These are phyloP conservation scores for Rosa persica DNA, from an alignment of 306 rosid species.

Conservation along the genomic window DNA sequence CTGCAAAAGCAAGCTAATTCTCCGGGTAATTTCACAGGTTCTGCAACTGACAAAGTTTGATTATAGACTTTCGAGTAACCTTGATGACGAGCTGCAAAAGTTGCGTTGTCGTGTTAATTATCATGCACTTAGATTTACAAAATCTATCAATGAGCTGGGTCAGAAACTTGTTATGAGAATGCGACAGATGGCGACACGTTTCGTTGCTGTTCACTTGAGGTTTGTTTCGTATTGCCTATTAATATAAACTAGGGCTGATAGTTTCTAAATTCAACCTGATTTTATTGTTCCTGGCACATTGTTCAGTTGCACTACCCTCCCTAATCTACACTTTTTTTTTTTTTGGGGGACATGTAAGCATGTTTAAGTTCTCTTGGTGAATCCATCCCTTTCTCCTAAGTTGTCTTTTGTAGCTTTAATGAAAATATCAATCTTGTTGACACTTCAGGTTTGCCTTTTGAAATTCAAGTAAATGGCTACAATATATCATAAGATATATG, in stretches of 20 bases:
- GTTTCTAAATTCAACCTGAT: slow-evolving; percentile 24
- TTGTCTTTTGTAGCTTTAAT: neutral
- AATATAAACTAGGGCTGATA: slow-evolving; percentile 1
- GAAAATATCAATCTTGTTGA: slow-evolving; percentile 9
- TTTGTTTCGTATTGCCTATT: slow-evolving; percentile 33
- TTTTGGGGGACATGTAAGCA: neutral
- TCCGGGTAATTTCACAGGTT: slow-evolving; percentile 56
- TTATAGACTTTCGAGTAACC: slow-evolving; percentile 86
- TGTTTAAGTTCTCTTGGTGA: neutral
- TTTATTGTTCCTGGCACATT: slow-evolving; percentile 10
- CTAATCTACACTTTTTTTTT: neutral
- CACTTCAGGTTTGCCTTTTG: neutral
- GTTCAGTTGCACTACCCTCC: neutral
- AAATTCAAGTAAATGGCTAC: neutral
- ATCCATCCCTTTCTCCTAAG: neutral
- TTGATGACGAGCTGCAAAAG: slow-evolving; percentile 84
- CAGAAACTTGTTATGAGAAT: slow-evolving; percentile 70
- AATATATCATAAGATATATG: neutral
- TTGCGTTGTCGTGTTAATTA: slow-evolving; percentile 95
- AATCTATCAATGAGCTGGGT: slow-evolving; percentile 80
- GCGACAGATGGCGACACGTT: slow-evolving; percentile 73
- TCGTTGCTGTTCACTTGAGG: slow-evolving; percentile 95
- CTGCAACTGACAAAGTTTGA: slow-evolving; percentile 95
- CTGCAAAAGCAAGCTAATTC: slow-evolving; percentile 21
- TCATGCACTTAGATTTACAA: slow-evolving; percentile 85